phyloP scores from a whole-genome alignment of 2,329 filamentous ascomycete species.

The Ascochyta viciae-villosae region DNA sequence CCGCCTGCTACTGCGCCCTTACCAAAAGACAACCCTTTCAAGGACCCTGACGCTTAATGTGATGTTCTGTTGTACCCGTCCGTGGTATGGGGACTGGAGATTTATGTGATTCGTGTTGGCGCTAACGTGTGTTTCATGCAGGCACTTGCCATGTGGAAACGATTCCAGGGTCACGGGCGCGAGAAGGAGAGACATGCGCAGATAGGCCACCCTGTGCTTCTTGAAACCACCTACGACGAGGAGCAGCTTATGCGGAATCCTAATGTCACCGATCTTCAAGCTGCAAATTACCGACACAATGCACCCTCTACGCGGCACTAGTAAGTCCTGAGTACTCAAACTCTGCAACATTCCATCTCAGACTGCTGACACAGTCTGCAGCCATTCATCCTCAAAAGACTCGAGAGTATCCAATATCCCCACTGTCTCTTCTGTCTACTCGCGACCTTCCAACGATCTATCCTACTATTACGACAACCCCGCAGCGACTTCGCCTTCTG shows the following conservation, averaged over 20 bases:
- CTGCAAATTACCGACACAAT: slow-evolving; percentile 38
- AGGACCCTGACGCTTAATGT: slow-evolving; percentile 5
- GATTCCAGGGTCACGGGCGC: slow-evolving; percentile 54
- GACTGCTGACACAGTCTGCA: slow-evolving; percentile 16
- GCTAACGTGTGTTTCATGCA: slow-evolving; percentile 41
- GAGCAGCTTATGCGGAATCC: slow-evolving; percentile 50
- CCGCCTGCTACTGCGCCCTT: not conserved
- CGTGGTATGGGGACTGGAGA: slow-evolving; percentile 11
- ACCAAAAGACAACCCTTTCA: slow-evolving; percentile 9
- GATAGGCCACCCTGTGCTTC: slow-evolving; percentile 55
- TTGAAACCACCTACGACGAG: slow-evolving; percentile 56
- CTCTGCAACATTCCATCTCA: not conserved
- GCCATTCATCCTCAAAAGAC: slow-evolving; percentile 33
- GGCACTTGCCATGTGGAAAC: slow-evolving; percentile 59
- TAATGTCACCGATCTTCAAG: slow-evolving; percentile 39
- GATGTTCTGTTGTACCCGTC: slow-evolving; percentile 2
- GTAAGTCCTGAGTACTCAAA: slow-evolving; percentile 29
- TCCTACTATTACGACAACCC: slow-evolving; percentile 32
- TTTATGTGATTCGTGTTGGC: slow-evolving; percentile 14
- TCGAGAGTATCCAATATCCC: slow-evolving; percentile 38
- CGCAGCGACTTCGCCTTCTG: slow-evolving; percentile 27
- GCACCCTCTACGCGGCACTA: slow-evolving; percentile 26
- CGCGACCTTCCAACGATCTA: slow-evolving; percentile 58
- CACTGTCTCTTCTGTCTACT: slow-evolving; percentile 66
- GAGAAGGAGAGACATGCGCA: slow-evolving; percentile 50